Conservation (phyloP, 495 filamentous ascomycete genomes). For the Penicillium bialowiezense region DNA sequence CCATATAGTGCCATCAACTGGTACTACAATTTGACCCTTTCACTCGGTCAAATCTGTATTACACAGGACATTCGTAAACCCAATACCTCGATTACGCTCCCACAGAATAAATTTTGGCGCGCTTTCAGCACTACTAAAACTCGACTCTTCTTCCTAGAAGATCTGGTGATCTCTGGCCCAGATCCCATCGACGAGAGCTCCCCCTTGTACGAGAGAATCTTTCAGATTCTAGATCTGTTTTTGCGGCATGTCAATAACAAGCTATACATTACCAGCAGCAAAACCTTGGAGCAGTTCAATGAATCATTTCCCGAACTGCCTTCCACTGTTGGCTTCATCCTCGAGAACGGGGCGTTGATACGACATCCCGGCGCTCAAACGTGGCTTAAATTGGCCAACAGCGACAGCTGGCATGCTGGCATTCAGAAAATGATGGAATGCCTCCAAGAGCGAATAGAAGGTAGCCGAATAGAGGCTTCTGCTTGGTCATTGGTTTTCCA, state of each 20-base stretch:
- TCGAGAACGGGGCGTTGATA: conserved; percentile 86
- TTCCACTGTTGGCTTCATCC: conserved; percentile 68
- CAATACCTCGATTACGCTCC: conserved; percentile 68
- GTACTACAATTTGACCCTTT: conserved; percentile 65
- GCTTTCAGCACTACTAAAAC: conserved; percentile 57
- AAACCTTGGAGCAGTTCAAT: conserved; percentile 75
- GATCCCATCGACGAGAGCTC: conserved; percentile 34
- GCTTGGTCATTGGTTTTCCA: conserved; percentile 77
- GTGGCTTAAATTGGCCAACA: conserved; percentile 67
- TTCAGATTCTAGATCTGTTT: conserved; percentile 67
- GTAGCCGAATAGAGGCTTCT: conserved; percentile 72
- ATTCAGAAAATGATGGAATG: conserved; percentile 73
- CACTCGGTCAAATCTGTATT: conserved; percentile 60
- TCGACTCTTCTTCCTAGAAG: conserved; percentile 78
- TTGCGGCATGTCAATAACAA: conserved; percentile 66
- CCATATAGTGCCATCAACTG: conserved; percentile 73
- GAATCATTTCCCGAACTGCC: conserved; percentile 58
- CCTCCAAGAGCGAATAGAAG: conserved; percentile 81
- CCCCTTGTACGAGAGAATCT: conserved; percentile 54
- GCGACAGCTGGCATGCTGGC: conserved; percentile 69
- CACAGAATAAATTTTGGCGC: conserved; percentile 52
- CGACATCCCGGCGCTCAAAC: conserved; percentile 51
- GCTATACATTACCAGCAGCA: conserved; percentile 80
- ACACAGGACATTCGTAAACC: conserved; percentile 70
- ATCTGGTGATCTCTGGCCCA: conserved; percentile 71